These are phyloP conservation scores for Secale cereale DNA, from an alignment of 176 grass and related monocot species.

Conservation along the genomic window DNA sequence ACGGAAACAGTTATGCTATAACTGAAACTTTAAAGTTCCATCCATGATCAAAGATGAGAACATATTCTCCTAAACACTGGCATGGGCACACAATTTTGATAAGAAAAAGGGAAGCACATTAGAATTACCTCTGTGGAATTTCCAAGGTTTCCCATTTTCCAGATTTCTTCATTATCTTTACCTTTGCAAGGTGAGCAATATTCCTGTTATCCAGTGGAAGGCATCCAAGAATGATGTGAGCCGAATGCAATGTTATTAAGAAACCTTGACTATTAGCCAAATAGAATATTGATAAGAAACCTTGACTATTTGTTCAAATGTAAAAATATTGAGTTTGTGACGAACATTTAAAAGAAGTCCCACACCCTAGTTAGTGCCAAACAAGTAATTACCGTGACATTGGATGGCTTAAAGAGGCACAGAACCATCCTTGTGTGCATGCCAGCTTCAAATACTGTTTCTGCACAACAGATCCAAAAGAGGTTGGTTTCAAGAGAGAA, in stretches of 20 bases:
- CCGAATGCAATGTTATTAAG: not conserved
- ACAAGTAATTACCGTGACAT: conserved; percentile 61
- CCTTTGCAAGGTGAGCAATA: conserved; percentile 73
- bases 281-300: not conserved
- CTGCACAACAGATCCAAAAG: conserved; percentile 56
- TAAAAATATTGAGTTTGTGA: conserved; percentile 7
- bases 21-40: conserved; percentile 9
- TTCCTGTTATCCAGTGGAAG: conserved; percentile 54
- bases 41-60: not conserved
- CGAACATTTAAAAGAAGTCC: not conserved
- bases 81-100: not conserved
- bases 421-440: conserved; percentile 97
- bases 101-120: not conserved
- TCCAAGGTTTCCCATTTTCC: conserved; percentile 87
- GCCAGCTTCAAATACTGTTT: conserved; percentile 88
- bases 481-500: conserved; percentile 8
- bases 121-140: conserved; percentile 78
- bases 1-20: not conserved
- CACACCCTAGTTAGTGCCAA: not conserved
- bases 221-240: not conserved
- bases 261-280: not conserved
- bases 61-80: not conserved
- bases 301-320: not conserved
- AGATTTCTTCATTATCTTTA: conserved; percentile 90
- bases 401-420: conserved; percentile 71